Evolutionary conservation across 208 protist species (phyloP).

Genomic region (Herpetomonas tarakana): DNA sequence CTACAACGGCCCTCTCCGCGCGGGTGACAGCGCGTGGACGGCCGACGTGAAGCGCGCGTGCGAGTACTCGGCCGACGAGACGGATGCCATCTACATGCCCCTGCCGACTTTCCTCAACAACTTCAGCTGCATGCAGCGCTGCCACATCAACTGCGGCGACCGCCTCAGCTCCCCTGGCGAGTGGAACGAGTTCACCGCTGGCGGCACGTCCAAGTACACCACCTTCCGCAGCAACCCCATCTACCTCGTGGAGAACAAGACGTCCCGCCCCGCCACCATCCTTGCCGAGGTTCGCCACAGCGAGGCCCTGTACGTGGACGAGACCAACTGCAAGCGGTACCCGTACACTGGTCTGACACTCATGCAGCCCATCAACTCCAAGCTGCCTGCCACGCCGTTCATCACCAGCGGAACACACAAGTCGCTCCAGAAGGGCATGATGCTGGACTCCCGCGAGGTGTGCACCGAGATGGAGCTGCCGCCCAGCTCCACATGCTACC

Average conservation of each 20-base stretch:
- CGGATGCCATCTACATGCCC: constrained; percentile 55
- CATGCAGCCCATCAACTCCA: constrained; percentile 59
- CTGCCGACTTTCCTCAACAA: constrained; percentile 69
- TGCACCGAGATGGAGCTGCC: constrained; percentile 77
- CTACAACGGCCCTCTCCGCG: constrained; percentile 52
- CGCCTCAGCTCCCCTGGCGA: constrained; percentile 63
- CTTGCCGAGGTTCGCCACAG: constrained; percentile 64
- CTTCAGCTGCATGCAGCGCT: constrained; percentile 81
- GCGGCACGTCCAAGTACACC: constrained; percentile 77
- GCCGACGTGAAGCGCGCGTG: constrained; percentile 38
- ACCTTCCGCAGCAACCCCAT: constrained; percentile 87
- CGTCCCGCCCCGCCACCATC: constrained; percentile 51
- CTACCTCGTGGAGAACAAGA: constrained; percentile 83
- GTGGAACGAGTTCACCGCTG: constrained; percentile 63
- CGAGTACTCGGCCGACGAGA: constrained; percentile 37
- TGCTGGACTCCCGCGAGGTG: constrained; percentile 76
- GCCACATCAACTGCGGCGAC: constrained; percentile 84
- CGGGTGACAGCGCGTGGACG: constrained; percentile 46
- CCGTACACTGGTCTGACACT: constrained; percentile 77
- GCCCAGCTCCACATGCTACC: constrained; percentile 69
- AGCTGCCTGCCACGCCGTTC: constrained; percentile 62
- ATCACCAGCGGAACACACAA: constrained; percentile 71
- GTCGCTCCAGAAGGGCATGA: constrained; percentile 79
- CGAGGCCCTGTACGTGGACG: constrained; percentile 46
- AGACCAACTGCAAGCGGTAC: constrained; percentile 65